A percentile compares a stretch with the other conserved stretches of the same genome.
Conservation (phyloP, 768 basidiomycete species). For the Mycena indigotica region DNA sequence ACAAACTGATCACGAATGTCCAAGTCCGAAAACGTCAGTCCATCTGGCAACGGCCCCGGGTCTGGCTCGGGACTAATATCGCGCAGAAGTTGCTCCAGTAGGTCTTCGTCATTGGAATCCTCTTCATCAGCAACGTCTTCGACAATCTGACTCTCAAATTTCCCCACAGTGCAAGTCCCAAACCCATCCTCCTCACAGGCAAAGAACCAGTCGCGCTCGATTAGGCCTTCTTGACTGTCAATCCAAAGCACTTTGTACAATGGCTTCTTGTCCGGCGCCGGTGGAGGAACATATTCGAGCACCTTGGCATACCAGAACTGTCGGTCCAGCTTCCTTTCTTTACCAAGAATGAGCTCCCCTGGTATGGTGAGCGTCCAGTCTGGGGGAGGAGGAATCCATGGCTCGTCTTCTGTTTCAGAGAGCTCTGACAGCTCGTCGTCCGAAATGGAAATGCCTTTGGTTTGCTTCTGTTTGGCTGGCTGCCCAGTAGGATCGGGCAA, state of each 20-base stretch:
- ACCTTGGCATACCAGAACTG: constrained; percentile 72
- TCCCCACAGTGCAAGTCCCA: constrained; percentile 61
- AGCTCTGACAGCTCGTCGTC: constrained; percentile 15
- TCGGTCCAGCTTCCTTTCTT: constrained; percentile 36
- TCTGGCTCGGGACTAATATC: constrained; percentile 40
- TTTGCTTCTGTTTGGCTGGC: constrained; percentile 1
- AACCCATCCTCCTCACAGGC: constrained; percentile 63
- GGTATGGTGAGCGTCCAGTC: constrained; percentile 60
- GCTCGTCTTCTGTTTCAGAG: constrained; percentile 17
- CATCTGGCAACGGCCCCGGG: constrained; percentile 42
- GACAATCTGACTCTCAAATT: constrained; percentile 52
- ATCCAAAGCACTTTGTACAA: constrained; percentile 63
- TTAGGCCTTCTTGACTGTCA: constrained; percentile 45
- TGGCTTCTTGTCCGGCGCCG: constrained; percentile 33
- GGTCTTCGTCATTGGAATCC: constrained; percentile 20
- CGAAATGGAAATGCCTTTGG: constrained; percentile 19
- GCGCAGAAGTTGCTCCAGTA: neutral
- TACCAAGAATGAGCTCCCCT: constrained; percentile 66
- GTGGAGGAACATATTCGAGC: constrained; percentile 50
- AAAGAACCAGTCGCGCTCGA: constrained; percentile 59
- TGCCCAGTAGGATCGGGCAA: constrained; percentile 20
- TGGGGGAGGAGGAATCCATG: constrained; percentile 44
- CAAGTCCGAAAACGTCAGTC: constrained; percentile 48
- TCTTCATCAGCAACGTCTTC: constrained; percentile 43
- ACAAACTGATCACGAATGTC: constrained; percentile 60